Evolutionary conservation across 768 basidiomycete genomes (phyloP).

Genomic region (Pleurotus ostreatus): DNA sequence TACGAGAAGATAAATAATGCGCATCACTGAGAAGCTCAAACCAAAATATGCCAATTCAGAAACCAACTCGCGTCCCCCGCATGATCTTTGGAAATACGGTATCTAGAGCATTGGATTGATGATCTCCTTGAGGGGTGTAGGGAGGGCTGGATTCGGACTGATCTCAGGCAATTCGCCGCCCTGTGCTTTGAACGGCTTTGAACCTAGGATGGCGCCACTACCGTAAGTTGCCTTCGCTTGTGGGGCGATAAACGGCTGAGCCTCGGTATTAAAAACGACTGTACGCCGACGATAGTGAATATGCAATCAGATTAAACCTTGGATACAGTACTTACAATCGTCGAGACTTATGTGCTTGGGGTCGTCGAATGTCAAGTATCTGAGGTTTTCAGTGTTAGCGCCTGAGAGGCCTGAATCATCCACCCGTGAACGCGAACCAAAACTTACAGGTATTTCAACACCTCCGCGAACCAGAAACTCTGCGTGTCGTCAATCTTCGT

Average conservation of each 20-base stretch:
- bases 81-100: no score
- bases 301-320: neutral
- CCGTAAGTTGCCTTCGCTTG: constrained; percentile 31
- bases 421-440: neutral
- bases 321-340: constrained; percentile 40
- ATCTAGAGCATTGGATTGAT: neutral
- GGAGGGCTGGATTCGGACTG: constrained; percentile 22
- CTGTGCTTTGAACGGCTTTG: constrained; percentile 17
- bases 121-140: constrained; percentile 8
- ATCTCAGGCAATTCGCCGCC: constrained; percentile 23
- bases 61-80: no score
- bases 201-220: constrained; percentile 15
- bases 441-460: constrained; percentile 67
- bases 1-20: no score
- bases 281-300: neutral
- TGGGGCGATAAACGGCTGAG: constrained; percentile 64
- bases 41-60: no score
- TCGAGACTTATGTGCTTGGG: constrained; percentile 62
- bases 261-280: constrained; percentile 73
- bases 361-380: constrained; percentile 74
- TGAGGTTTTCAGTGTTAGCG: constrained; percentile 16
- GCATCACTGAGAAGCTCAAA: no score
- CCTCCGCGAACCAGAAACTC: constrained; percentile 74
- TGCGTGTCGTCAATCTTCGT: constrained; percentile 57
- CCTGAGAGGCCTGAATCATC: neutral